Evolutionary conservation across 495 filamentous ascomycete species (phyloP).

Genomic region (Thermochaetoides thermophila): DNA sequence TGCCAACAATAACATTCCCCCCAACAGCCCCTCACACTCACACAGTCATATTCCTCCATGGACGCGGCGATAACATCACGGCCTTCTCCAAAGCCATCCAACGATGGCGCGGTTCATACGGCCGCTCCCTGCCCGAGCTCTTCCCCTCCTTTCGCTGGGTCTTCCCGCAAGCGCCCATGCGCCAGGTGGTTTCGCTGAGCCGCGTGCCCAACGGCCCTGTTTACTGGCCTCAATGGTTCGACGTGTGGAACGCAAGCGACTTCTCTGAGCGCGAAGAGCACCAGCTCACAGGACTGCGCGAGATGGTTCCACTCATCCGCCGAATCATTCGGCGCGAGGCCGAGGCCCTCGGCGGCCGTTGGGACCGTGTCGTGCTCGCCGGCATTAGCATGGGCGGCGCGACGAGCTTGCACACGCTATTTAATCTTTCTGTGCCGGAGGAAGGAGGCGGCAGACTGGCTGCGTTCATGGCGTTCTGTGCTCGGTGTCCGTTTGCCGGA

Average conservation of each 20-base stretch:
- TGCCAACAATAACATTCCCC: too few species aligned
- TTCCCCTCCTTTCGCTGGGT: slow-evolving; percentile 16
- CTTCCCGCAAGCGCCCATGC: slow-evolving; percentile 36
- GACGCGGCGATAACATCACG: slow-evolving; percentile 36
- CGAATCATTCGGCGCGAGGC: slow-evolving; percentile 17
- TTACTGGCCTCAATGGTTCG: slow-evolving; percentile 26
- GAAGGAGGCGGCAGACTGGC: slow-evolving; percentile 12
- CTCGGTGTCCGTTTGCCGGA: slow-evolving; percentile 38
- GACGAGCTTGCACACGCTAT: slow-evolving; percentile 25
- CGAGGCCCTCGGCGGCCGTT: slow-evolving; percentile 12
- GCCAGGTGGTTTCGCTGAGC: slow-evolving; percentile 24
- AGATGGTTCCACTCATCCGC: slow-evolving; percentile 12
- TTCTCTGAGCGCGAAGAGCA: slow-evolving; percentile 19
- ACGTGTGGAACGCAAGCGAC: slow-evolving; percentile 22
- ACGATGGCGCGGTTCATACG: slow-evolving; percentile 15
- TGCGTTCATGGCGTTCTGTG: slow-evolving; percentile 41
- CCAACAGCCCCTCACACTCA: slow-evolving; percentile 30
- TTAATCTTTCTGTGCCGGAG: slow-evolving; percentile 17
- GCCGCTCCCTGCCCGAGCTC: slow-evolving; percentile 1
- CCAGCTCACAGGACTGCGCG: slow-evolving; percentile 15
- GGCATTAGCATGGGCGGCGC: slow-evolving; percentile 30
- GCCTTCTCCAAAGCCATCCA: slow-evolving; percentile 37
- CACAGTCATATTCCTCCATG: slow-evolving; percentile 48
- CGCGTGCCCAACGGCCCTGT: too few species aligned
- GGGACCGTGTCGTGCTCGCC: slow-evolving; percentile 20